Evolutionary conservation across 106 monocot genomes (phyloP).

Genomic region (Platanthera guangdongensis): DNA sequence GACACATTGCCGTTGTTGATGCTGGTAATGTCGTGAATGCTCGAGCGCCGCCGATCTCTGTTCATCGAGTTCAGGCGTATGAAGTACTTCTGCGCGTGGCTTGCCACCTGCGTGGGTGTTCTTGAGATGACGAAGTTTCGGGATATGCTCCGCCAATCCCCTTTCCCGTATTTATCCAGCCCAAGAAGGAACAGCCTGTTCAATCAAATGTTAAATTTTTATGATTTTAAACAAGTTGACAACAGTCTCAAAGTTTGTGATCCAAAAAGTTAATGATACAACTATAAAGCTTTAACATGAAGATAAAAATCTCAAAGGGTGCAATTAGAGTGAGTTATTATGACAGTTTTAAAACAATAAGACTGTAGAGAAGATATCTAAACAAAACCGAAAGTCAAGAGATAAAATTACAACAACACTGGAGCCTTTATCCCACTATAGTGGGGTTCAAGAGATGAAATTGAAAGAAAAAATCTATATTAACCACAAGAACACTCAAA

Average conservation of each 20-base stretch:
- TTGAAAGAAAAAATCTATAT: too few species aligned
- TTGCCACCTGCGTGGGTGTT: conserved; percentile 55
- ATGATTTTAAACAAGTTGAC: not conserved
- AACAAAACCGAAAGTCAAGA: too few species aligned
- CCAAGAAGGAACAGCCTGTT: conserved; percentile 47
- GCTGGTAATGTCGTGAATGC: conserved; percentile 56
- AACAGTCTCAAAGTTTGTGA: not conserved
- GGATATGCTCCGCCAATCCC: conserved; percentile 66
- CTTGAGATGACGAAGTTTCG: conserved; percentile 54
- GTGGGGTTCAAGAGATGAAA: too few species aligned
- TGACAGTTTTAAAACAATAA: too few species aligned
- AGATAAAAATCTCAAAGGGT: too few species aligned
- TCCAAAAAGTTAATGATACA: too few species aligned
- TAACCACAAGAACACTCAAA: too few species aligned
- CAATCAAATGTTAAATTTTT: not conserved
- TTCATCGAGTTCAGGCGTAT: conserved; percentile 49
- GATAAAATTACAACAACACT: too few species aligned
- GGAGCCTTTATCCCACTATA: too few species aligned
- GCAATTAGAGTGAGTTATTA: too few species aligned
- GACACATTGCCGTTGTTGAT: conserved; percentile 26
- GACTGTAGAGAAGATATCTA: too few species aligned
- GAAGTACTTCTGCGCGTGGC: conserved; percentile 67
- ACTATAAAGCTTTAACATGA: too few species aligned
- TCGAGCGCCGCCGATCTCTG: conserved; percentile 45
- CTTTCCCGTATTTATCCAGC: conserved; percentile 56